A percentile compares a stretch with the other conserved stretches of the same genome.
Evolutionary conservation across 768 basidiomycete species (phyloP).

Genomic region (Floccularia luteovirens): DNA sequence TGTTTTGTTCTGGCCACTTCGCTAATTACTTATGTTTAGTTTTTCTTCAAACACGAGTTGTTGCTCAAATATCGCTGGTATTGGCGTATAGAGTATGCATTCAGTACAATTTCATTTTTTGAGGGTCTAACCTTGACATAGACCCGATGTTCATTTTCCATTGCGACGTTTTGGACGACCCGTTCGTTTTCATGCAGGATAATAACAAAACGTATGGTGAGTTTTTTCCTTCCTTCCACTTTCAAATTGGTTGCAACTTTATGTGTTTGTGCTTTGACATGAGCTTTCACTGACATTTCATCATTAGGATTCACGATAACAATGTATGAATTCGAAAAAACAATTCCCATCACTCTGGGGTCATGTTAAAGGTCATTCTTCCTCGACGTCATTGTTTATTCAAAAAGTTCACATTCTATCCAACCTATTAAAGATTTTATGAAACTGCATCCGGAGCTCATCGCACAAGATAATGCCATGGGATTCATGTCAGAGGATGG

Average conservation of each 20-base stretch:
- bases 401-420: slow-evolving; percentile 5
- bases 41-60: slow-evolving; percentile 70
- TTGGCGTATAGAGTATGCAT: slow-evolving; percentile 47
- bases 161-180: slow-evolving; percentile 63
- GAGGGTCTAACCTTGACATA: slow-evolving; percentile 18
- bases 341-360: slow-evolving; percentile 75
- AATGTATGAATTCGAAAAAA: slow-evolving; percentile 68
- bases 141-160: slow-evolving; percentile 70
- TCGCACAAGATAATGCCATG: slow-evolving; percentile 53
- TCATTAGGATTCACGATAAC: slow-evolving; percentile 63
- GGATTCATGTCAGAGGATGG: slow-evolving; percentile 38
- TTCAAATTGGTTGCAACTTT: no score
- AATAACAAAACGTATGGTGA: slow-evolving; percentile 64
- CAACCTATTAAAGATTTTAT: slow-evolving; percentile 64
- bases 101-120: slow-evolving; percentile 15
- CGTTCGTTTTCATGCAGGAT: slow-evolving; percentile 70
- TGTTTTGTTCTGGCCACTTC: no score
- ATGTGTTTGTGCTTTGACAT: not conserved
- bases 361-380: slow-evolving; percentile 47
- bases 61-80: slow-evolving; percentile 70
- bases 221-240: no score
- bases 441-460: slow-evolving; percentile 41
- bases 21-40: slow-evolving; percentile 30
- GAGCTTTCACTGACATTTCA: not conserved
- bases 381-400: not conserved